Evolutionary conservation across 345 rosid species (phyloP), one percentile per base, ranked within the genome.

Genomic region (Anacardium occidentale): DNA sequence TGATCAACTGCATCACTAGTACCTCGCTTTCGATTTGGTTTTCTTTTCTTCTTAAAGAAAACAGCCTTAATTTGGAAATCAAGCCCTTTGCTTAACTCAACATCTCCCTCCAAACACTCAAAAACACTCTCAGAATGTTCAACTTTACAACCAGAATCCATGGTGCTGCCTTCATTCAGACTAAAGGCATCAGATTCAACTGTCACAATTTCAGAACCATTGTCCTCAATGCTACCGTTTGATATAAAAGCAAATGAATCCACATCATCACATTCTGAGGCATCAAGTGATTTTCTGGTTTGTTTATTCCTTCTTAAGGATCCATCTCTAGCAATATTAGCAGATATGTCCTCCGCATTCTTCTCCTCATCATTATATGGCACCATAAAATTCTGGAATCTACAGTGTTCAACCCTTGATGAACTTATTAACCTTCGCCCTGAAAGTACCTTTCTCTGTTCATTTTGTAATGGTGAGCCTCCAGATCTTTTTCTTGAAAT

Each of bases 1-100:
- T 73, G 83, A 64, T 88, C 90, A 60, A 80, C 74, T 57, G 83
- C 81, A 55, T 86, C 96, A 70, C 76, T 74, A 55, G 77, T 70
- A 47, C 61, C 76, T 25, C 84, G 84, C 77, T 90, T 90, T 76
- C 91, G 81, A 76, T 76, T 81, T 29, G 76, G 86, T 64, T 88
- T 94, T 81, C 97, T 87, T 83, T 83, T 94, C 80, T 85, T 94
- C 86, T 85, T 91, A 71, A 81, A 65, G 68, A 90, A 81, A 75
- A 80, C 78, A 75, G 91, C 83, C 75, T 81, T 83, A 80, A 87
- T 84, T 77, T 85, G 90, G 71, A 91, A 88, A 84, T 83, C 91
- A 77, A 86, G 85, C 77, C 88, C 88, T 81, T 86, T 86, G 72
- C 78, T 82, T 83, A 84, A 78, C 78, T 90, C 84, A 68, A 55